phyloP scores from a whole-genome alignment of 2,329 filamentous ascomycete species.

The Laburnicola sp. region DNA sequence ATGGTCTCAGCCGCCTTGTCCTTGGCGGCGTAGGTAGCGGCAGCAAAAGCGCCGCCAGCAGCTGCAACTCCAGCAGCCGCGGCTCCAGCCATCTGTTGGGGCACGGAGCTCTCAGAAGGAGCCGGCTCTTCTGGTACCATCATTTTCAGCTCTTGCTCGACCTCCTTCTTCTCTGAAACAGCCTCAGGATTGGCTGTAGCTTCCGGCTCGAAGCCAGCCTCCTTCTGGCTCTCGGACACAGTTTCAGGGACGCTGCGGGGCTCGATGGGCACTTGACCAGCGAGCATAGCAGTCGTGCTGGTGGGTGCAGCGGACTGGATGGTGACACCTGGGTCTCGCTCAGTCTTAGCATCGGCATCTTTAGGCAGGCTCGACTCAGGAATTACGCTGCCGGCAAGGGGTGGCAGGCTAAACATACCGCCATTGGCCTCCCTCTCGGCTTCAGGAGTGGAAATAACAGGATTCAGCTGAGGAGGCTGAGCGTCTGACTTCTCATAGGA shows the following conservation, averaged over 20 bases:
- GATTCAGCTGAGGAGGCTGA: constrained; percentile 48
- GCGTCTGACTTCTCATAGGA: constrained; percentile 83
- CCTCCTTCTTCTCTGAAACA: constrained; percentile 69
- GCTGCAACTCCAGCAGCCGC: constrained; percentile 48
- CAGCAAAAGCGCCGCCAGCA: constrained; percentile 45
- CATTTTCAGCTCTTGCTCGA: constrained; percentile 71
- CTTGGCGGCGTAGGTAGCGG: constrained; percentile 36
- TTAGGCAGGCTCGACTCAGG: constrained; percentile 83
- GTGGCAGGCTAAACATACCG: constrained; percentile 52
- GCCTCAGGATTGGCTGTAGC: constrained; percentile 67
- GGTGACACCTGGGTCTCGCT: constrained; percentile 45
- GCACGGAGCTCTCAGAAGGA: constrained; percentile 53
- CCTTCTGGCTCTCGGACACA: constrained; percentile 72
- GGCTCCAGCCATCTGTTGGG: background rate
- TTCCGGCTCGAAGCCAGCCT: constrained; percentile 66
- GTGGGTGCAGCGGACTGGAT: constrained; percentile 49
- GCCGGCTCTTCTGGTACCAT: constrained; percentile 64
- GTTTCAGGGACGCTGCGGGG: constrained; percentile 57
- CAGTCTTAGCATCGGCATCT: constrained; percentile 49
- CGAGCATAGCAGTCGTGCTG: constrained; percentile 53
- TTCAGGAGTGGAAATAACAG: constrained; percentile 50
- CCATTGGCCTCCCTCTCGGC: constrained; percentile 49
- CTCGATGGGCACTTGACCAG: constrained; percentile 51
- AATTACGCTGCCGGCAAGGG: constrained; percentile 65
- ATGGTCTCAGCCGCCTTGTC: constrained; percentile 44